phyloP scores from a whole-genome alignment of 345 rosid genomes.

The Isatis tinctoria region DNA sequence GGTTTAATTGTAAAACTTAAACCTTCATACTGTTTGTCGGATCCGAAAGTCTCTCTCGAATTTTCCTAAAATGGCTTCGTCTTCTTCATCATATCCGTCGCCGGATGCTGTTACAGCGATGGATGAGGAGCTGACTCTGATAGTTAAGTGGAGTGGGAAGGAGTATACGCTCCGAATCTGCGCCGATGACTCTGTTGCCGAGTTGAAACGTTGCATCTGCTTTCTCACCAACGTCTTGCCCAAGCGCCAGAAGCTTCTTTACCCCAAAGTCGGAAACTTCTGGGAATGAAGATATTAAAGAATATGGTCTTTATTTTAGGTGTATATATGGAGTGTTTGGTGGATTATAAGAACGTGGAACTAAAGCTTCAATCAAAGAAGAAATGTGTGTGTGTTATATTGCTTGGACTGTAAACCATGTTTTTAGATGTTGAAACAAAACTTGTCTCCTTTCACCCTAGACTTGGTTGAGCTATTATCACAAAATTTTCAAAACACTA shows the following conservation, averaged over 20 bases:
- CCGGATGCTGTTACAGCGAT: constrained; percentile 27
- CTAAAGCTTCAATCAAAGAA: constrained; percentile 1
- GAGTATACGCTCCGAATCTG: constrained; percentile 85
- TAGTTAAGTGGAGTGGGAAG: constrained; percentile 89
- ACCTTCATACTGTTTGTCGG: neutral
- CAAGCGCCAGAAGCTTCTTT: constrained; percentile 92
- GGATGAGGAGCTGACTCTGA: constrained; percentile 78
- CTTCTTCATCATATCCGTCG: constrained; percentile 23
- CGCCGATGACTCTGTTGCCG: constrained; percentile 85
- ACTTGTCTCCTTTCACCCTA: too few species aligned
- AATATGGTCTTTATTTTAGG: neutral
- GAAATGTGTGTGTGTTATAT: neutral
- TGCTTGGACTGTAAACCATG: constrained; percentile 6
- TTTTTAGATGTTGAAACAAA: constrained; percentile 10
- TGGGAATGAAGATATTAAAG: constrained; percentile 8
- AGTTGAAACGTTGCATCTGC: constrained; percentile 88
- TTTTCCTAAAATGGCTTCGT: constrained; percentile 2
- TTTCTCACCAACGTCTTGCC: constrained; percentile 78
- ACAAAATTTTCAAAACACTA: too few species aligned
- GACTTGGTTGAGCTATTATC: too few species aligned
- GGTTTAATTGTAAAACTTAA: neutral
- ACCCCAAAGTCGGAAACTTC: constrained; percentile 73
- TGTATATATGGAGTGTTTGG: constrained; percentile 20
- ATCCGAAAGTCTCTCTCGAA: neutral
- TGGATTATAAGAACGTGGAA: constrained; percentile 6